Evolutionary conservation across 1,284 basidiomycete genomes (phyloP), one percentile per base, ranked within the genome.

Genomic region (Takashimella koratensis): DNA sequence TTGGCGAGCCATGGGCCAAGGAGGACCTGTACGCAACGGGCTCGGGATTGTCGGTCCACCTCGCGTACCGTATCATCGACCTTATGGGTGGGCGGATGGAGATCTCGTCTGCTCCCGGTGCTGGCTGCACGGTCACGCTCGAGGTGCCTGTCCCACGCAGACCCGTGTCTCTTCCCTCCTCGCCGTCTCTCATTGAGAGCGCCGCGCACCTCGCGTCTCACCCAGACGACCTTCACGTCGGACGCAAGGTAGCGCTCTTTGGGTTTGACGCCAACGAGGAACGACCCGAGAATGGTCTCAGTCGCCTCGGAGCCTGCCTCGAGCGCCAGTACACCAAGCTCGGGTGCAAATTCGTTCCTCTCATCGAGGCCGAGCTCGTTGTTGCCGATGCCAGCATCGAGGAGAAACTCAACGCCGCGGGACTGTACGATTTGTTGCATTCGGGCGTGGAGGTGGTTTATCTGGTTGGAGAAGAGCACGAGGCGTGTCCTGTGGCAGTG

Each of bases 11-110:
- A 2, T 72, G 67, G 60, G 64, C 66, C 3, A 70, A 72, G 43
- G 66, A 76, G 52, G 72, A 75, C 48, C 60, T 65, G 2, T 72
- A 68, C 43, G 66, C 68, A 2, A 65, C 71, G 0, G 74, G 74
- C 5, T 68, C 65, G 41, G 69, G 71, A 2, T 58, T 74, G 4
- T 68, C 66, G 16, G 64, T 74, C 3, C 71, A 73, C 39, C 62
- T 76, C 16, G 71, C 74, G 2, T 71, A 68, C 45, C 62, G 73
- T 12, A 71, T 76, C 48, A 58, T 76, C 43, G 71, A 74, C 26
- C 61, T 73, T 16, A 64, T 76, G 51, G 71, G 70, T 21, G 74
- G 74, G 10, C 58, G 69, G 16, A 70, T 76, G 62, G 69, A 72
- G 25, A 71, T 76, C 40, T 60, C 62, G 6, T 74, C 73, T 1